These are phyloP conservation scores for Gyrodon lividus DNA, from an alignment of 768 basidiomycete genomes.

Conservation along the genomic window DNA sequence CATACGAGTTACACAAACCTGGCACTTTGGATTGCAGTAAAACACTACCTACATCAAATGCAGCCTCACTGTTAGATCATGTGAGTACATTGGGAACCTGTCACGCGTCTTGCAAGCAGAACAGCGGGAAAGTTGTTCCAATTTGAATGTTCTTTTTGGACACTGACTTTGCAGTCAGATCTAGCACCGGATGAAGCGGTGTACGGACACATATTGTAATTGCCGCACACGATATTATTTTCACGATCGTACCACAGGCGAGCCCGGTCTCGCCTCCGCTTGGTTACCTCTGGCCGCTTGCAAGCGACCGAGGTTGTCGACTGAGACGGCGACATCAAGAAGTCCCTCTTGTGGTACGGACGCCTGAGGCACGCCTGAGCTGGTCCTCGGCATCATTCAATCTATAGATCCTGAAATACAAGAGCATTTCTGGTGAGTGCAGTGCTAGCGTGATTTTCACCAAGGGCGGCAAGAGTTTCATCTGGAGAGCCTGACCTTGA, in stretches of 20 bases:
- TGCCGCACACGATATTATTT: conserved; percentile 30
- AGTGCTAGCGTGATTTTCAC: conserved; percentile 23
- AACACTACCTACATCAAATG: conserved; percentile 14
- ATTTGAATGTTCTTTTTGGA: conserved; percentile 16
- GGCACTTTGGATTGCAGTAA: conserved; percentile 28
- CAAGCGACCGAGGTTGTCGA: conserved; percentile 38
- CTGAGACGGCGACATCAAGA: conserved; percentile 36
- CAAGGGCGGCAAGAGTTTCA: conserved; percentile 27
- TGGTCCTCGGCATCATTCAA: conserved; percentile 39
- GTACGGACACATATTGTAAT: conserved; percentile 19
- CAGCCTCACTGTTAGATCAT: too few relatives aligned
- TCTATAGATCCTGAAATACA: conserved; percentile 35
- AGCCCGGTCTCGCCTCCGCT: conserved; percentile 30
- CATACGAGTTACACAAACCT: conserved; percentile 16
- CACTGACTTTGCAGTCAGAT: conserved; percentile 19
- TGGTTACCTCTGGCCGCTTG: conserved; percentile 35
- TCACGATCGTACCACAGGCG: conserved; percentile 24
- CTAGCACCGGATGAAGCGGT: too few relatives aligned
- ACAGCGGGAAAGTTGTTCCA: conserved; percentile 24
- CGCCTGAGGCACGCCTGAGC: conserved; percentile 30
- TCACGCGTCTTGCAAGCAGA: conserved; percentile 26
- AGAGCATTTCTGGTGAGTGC: conserved; percentile 36
- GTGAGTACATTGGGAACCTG: not conserved
- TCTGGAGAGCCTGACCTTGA: conserved; percentile 29
- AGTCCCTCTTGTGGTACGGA: conserved; percentile 24